Conservation (phyloP, 2,329 filamentous ascomycete species). For the Xylaria sp. region DNA sequence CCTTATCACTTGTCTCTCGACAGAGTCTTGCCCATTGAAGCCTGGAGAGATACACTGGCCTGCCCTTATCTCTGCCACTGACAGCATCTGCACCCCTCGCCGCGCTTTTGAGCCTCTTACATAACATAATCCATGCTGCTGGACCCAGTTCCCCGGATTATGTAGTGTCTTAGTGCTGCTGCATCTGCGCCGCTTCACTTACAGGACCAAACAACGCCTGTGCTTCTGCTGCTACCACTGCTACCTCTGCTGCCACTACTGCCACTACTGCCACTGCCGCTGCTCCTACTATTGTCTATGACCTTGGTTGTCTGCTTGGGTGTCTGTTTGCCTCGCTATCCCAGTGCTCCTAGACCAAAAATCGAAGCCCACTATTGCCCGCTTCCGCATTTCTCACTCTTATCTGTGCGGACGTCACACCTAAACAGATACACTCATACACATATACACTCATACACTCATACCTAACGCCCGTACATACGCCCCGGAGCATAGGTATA, state of each 20-base stretch:
- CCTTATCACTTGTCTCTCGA: slow-evolving; percentile 44
- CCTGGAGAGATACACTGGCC: slow-evolving; percentile 50
- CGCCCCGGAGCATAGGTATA: slow-evolving; percentile 8
- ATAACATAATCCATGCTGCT: slow-evolving; percentile 52
- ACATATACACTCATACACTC: slow-evolving; percentile 29
- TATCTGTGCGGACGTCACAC: slow-evolving; percentile 24
- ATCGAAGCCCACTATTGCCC: slow-evolving; percentile 28
- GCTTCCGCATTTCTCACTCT: slow-evolving; percentile 6
- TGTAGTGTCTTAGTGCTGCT: slow-evolving; percentile 57
- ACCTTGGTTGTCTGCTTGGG: not conserved
- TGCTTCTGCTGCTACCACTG: slow-evolving; percentile 10
- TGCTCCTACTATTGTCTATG: not conserved
- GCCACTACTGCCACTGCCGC: not conserved
- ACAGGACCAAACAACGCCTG: slow-evolving; percentile 32
- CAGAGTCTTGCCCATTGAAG: slow-evolving; percentile 47
- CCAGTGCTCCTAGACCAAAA: slow-evolving; percentile 11
- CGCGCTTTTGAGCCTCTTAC: slow-evolving; percentile 38
- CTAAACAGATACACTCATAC: slow-evolving; percentile 30
- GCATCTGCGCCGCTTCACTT: slow-evolving; percentile 44
- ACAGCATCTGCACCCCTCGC: slow-evolving; percentile 34
- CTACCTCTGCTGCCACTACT: not conserved
- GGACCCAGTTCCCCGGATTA: slow-evolving; percentile 54
- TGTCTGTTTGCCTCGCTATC: not conserved
- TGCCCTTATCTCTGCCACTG: slow-evolving; percentile 48
- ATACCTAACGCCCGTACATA: slow-evolving; percentile 10